These are phyloP conservation scores for Bruguiera hainesii DNA, from an alignment of 441 rosid genomes.

Conservation along the genomic window DNA sequence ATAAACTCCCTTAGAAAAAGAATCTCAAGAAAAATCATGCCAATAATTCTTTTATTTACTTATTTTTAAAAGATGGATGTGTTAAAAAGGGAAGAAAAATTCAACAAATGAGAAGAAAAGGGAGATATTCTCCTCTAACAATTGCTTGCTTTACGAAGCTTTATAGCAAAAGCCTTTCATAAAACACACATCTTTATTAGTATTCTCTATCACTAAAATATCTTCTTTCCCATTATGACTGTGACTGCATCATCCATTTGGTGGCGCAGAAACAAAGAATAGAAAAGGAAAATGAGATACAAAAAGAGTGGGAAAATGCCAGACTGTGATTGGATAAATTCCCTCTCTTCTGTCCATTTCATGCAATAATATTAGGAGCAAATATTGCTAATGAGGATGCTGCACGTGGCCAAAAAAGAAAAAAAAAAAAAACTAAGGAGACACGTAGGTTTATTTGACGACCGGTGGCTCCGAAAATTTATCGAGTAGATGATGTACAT, in stretches of 20 bases:
- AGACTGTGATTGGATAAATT: constrained; percentile 13
- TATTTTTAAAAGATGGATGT: background rate
- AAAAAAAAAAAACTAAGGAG: too few relatives aligned
- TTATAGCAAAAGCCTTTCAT: background rate
- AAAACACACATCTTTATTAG: constrained; percentile 11
- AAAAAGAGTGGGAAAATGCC: constrained; percentile 1
- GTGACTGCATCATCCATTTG: constrained; percentile 20
- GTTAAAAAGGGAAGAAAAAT: background rate
- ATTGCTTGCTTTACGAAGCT: background rate
- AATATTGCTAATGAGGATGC: constrained; percentile 13
- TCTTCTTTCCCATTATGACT: constrained; percentile 17
- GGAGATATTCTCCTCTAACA: constrained; percentile 12
- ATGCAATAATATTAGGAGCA: constrained; percentile 9
- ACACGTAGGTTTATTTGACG: too few relatives aligned
- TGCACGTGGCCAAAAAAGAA: constrained; percentile 6
- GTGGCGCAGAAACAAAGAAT: constrained; percentile 23
- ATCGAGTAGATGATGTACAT: too few relatives aligned
- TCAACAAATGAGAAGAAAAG: background rate
- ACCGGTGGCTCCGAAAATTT: too few relatives aligned
- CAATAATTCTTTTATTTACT: background rate
- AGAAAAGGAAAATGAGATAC: background rate
- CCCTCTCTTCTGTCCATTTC: constrained; percentile 1
- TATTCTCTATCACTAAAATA: constrained; percentile 16
- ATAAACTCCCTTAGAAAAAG: background rate
- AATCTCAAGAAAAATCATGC: background rate